Evolutionary conservation across 768 basidiomycete species (phyloP).

Genomic region (Suillus paluster): DNA sequence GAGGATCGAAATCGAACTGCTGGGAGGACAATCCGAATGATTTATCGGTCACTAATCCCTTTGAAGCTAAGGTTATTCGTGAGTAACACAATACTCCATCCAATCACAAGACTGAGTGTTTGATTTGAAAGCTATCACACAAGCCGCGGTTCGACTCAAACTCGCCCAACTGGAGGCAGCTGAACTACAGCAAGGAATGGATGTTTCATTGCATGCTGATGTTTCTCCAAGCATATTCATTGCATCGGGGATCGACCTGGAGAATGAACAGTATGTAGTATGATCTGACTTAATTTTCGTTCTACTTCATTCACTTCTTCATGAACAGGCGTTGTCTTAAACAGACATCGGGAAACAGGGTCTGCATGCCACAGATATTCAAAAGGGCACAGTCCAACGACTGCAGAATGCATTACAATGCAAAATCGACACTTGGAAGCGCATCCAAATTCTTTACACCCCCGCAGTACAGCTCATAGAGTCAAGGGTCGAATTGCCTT

Average conservation of each 20-base stretch:
- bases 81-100: not conserved
- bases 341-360: not conserved
- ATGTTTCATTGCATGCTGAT: constrained; percentile 8
- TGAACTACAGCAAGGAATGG: constrained; percentile 7
- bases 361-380: not conserved
- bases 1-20: constrained; percentile 16
- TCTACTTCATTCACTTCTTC: not conserved
- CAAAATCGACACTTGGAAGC: not conserved
- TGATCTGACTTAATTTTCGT: not conserved
- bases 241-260: constrained; percentile 19
- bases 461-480: not conserved
- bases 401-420: not conserved
- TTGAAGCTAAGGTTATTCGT: constrained; percentile 14
- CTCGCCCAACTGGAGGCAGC: constrained; percentile 28
- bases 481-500: no score
- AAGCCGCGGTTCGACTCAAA: constrained; percentile 19
- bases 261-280: constrained; percentile 19
- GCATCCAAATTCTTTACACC: not conserved
- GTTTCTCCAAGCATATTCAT: constrained; percentile 14
- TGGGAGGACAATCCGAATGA: constrained; percentile 27
- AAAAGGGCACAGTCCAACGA: not conserved
- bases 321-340: not conserved
- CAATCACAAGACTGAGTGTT: not conserved
- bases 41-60: constrained; percentile 20
- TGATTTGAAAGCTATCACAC: constrained; percentile 12